Base-by-base conservation (phyloP, 495 filamentous ascomycete species). In the Clavariopsis aquatica region DNA sequence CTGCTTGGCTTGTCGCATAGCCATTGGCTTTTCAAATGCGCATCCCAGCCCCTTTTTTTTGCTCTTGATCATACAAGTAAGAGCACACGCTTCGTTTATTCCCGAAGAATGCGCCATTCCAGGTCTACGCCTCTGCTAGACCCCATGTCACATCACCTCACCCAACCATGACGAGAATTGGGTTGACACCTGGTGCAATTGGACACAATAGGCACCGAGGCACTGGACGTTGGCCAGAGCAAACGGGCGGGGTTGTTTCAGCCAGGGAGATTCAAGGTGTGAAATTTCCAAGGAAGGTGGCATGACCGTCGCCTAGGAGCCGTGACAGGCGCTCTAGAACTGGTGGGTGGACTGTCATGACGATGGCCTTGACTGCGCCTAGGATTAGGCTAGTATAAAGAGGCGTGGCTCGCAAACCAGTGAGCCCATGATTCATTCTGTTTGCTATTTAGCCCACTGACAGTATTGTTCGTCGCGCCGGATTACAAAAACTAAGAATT, bases 331-430 rank as follows among this genome's bases (percentile, higher is more conserved):
- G n/a, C n/a, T n/a, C n/a, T n/a, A n/a, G n/a, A n/a, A n/a, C n/a
- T n/a, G n/a, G n/a, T n/a, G n/a, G 38, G 38, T 8, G 38, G n/a
- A 43, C 9, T 43, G 38, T 8, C n/a, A 43, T 43, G 38, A 43
- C 38, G 38, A 8, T 43, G 38, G 38, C 38, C 38, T 15, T 43
- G 38, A n/a, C 12, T 43, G 38, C 5, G 6, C 31, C 31, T 6
- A 34, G 31, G 31, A 17, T 43, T 8, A 17, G 5, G 5, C 3
- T 43, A 17, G 38, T 43, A 43, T 43, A 43, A 10, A 43, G 15
- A 31, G 29, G 34, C 51, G 51, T 53, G 24, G 47, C 47, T 51
- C 47, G 47, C 51, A 20, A n/a, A n/a, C 34, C 23, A 8, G 24
- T 6, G 17, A 2, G 51, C 15, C 27, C 23, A 1, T 31, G 24